A percentile compares a stretch with the other conserved stretches of the same genome.
These are phyloP conservation scores for Candida sonorensis DNA, from an alignment of 805 yeast genomes.

Conservation along the genomic window DNA sequence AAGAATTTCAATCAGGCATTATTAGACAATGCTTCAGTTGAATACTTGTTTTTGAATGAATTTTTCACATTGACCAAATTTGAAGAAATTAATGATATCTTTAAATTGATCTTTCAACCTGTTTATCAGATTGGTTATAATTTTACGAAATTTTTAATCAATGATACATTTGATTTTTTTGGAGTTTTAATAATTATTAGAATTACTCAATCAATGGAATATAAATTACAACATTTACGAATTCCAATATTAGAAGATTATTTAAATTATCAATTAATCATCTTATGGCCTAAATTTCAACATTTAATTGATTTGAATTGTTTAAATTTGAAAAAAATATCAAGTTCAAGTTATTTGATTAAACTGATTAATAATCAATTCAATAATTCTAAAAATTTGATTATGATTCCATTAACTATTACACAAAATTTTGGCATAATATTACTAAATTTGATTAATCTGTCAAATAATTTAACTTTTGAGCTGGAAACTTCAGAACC, in stretches of 20 bases:
- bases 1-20: conserved; percentile 67
- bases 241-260: conserved; percentile 70
- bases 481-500: conserved; percentile 53
- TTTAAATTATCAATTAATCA: conserved; percentile 54
- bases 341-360: conserved; percentile 30
- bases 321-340: conserved; percentile 52
- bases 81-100: conserved; percentile 39
- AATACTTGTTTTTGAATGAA: conserved; percentile 63
- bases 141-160: conserved; percentile 36
- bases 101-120: conserved; percentile 44
- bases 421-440: conserved; percentile 78
- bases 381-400: conserved; percentile 22
- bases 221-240: conserved; percentile 59
- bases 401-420: conserved; percentile 51
- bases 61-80: conserved; percentile 51
- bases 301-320: conserved; percentile 71
- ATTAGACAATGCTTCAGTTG: conserved; percentile 70
- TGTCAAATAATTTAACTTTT: conserved; percentile 30
- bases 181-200: conserved; percentile 75
- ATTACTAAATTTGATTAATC: conserved; percentile 60
- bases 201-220: conserved; percentile 56
- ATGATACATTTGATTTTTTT: conserved; percentile 58
- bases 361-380: too few species aligned
- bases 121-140: conserved; percentile 43
- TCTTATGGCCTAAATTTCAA: conserved; percentile 85